phyloP scores from a whole-genome alignment of 1,284 basidiomycete genomes.

The Fomitopsis pinicola region DNA sequence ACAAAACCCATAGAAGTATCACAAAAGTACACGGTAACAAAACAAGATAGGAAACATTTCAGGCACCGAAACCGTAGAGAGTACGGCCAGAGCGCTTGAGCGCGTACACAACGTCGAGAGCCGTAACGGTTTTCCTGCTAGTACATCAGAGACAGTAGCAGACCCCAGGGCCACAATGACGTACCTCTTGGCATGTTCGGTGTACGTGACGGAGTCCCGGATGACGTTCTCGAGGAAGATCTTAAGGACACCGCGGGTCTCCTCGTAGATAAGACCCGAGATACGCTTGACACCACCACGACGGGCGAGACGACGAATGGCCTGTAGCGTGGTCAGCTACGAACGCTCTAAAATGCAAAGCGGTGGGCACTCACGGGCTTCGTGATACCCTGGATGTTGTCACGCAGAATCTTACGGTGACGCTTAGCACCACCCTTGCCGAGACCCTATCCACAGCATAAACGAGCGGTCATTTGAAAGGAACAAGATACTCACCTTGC shows the following conservation, averaged over 20 bases:
- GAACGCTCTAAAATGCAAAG: constrained; percentile 1
- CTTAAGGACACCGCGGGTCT: constrained; percentile 92
- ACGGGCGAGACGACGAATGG: constrained; percentile 91
- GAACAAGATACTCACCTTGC: constrained; percentile 35
- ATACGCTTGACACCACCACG: constrained; percentile 97
- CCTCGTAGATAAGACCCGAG: constrained; percentile 90
- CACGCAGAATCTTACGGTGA: constrained; percentile 83
- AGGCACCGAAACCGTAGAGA: constrained; percentile 71
- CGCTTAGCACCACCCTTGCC: constrained; percentile 79
- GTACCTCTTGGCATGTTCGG: constrained; percentile 78
- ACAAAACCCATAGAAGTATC: constrained; percentile 19
- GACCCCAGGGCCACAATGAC: not conserved
- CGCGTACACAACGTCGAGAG: constrained; percentile 79
- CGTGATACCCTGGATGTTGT: constrained; percentile 86
- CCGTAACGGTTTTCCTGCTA: constrained; percentile 69
- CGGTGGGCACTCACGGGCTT: constrained; percentile 40
- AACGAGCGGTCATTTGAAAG: not conserved
- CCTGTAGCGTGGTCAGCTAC: constrained; percentile 24
- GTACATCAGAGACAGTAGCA: not conserved
- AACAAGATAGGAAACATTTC: constrained; percentile 22
- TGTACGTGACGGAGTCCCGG: constrained; percentile 85
- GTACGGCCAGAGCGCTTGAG: constrained; percentile 81
- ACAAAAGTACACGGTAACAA: constrained; percentile 21
- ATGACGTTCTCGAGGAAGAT: constrained; percentile 86
- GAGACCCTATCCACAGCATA: constrained; percentile 22